These are phyloP conservation scores for Populus deltoides DNA, from an alignment of 345 rosid genomes.

Conservation along the genomic window DNA sequence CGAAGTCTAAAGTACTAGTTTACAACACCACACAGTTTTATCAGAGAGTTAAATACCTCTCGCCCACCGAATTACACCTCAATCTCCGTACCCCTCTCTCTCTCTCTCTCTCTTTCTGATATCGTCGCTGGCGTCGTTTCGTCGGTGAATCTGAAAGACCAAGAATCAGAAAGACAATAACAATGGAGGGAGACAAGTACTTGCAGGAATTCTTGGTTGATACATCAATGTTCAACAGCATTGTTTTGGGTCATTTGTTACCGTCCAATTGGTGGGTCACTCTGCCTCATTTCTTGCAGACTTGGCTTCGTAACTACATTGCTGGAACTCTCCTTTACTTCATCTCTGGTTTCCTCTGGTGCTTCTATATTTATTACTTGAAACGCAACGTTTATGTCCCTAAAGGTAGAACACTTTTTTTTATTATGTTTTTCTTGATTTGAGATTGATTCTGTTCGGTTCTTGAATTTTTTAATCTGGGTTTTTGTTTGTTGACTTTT, in stretches of 20 bases:
- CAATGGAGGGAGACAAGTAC: conserved; percentile 3
- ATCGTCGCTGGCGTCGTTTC: background rate
- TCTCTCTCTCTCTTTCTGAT: background rate
- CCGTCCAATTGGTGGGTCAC: conserved; percentile 60
- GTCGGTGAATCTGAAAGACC: background rate
- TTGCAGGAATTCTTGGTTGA: conserved; percentile 32
- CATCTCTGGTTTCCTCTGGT: conserved; percentile 83
- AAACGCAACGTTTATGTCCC: conserved; percentile 77
- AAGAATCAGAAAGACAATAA: background rate
- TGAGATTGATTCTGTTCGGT: background rate
- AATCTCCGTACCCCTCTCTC: no score
- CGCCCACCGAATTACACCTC: background rate
- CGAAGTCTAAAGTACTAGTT: background rate
- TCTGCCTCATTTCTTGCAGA: conserved; percentile 67
- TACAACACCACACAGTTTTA: background rate
- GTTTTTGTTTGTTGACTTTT: background rate
- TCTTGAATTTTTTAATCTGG: background rate
- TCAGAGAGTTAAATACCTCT: background rate
- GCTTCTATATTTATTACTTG: conserved; percentile 77
- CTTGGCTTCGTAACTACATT: conserved; percentile 88
- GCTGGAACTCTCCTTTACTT: conserved; percentile 73
- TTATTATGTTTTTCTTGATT: background rate
- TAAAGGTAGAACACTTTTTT: conserved; percentile 42
- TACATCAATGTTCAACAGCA: conserved; percentile 60
- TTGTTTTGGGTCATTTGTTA: conserved; percentile 57